Base-by-base conservation (phyloP, 164 flowering plant species). In the Macadamia tetraphylla region DNA sequence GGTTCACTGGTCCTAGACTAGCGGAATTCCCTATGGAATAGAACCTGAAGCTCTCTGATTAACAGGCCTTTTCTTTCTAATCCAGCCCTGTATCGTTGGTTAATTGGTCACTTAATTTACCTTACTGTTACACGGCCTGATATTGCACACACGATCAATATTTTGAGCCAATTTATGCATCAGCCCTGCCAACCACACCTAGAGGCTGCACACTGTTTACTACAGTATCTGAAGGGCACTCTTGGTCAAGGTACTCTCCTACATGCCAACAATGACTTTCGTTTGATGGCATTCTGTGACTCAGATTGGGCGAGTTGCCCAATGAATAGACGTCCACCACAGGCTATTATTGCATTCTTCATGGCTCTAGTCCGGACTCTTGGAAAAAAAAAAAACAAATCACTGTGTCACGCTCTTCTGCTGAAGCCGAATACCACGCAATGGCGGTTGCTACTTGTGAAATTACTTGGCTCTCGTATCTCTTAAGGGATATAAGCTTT, bases 351-450 rank as follows among this genome's bases (percentile, higher is more conserved):
- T 58, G 32, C 29, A 32, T 58, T 58, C 29, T 58, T 70, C n/a
- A 10, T 35, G 49, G 70, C 31, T 30, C 58, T 67, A 13, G 55
- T 64, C 42, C 7, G 57, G 44, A 43, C 17, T 29, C 57, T 0
- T 55, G 73, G 77, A 3, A 17, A 8, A 40, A 63, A 18, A 74
- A 74, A 32, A 65, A 63, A 31, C 67, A 74, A 31, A 61, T 17
- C 5, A 70, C 9, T 0, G 56, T 74, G 0, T 69, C 73, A 53
- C 55, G 49, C 3, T 70, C 77, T 6, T 74, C 63, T 9, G 63
- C 52, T 8, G 70, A 74, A 74, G 62, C 73, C 11, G 67, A 61
- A 65, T 74, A 74, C 44, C 17, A 42, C 11, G 63, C 71, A 12
- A 63, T 73, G 71, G 35, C 64, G 32, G 9, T n/a, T 3, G 18